A percentile compares a stretch with the other conserved stretches of the same genome.
Evolutionary conservation across 2,329 filamentous ascomycete species (phyloP).

Genomic region (Emergomyces africanus): DNA sequence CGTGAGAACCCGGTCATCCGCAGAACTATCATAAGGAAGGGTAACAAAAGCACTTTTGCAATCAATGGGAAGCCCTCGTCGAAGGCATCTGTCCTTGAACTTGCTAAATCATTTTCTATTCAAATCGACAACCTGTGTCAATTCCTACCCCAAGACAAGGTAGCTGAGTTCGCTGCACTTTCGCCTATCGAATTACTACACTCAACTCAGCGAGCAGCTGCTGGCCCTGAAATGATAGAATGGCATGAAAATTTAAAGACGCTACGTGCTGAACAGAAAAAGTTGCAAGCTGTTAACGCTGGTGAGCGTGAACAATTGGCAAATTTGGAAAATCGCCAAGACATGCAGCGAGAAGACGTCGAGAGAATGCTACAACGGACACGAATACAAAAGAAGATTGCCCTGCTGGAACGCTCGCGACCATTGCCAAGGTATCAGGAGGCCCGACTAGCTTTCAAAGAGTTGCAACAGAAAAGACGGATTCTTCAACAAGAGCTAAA

Average conservation of each 20-base stretch:
- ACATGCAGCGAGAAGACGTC: slow-evolving; percentile 65
- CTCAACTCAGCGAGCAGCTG: slow-evolving; percentile 80
- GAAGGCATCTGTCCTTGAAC: slow-evolving; percentile 51
- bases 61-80: slow-evolving; percentile 53
- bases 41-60: slow-evolving; percentile 68
- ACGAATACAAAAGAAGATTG: slow-evolving; percentile 50
- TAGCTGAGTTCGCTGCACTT: slow-evolving; percentile 82
- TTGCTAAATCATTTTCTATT: slow-evolving; percentile 65
- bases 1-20: slow-evolving; percentile 58
- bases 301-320: slow-evolving; percentile 50
- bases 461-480: slow-evolving; percentile 44
- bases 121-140: slow-evolving; percentile 98
- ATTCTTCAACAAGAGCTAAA: slow-evolving; percentile 45
- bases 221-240: slow-evolving; percentile 62
- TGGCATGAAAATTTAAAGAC: slow-evolving; percentile 65
- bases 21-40: slow-evolving; percentile 66
- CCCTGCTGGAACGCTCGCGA: slow-evolving; percentile 51
- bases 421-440: slow-evolving; percentile 54
- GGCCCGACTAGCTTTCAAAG: slow-evolving; percentile 35
- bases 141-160: slow-evolving; percentile 90
- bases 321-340: slow-evolving; percentile 60
- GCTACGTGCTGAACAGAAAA: slow-evolving; percentile 57
- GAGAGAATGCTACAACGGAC: slow-evolving; percentile 67
- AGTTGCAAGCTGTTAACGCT: slow-evolving; percentile 44
- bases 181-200: slow-evolving; percentile 68